Conservation (phyloP, 352 stramenopile genomes). For the Globisporangium sylvaticum region DNA sequence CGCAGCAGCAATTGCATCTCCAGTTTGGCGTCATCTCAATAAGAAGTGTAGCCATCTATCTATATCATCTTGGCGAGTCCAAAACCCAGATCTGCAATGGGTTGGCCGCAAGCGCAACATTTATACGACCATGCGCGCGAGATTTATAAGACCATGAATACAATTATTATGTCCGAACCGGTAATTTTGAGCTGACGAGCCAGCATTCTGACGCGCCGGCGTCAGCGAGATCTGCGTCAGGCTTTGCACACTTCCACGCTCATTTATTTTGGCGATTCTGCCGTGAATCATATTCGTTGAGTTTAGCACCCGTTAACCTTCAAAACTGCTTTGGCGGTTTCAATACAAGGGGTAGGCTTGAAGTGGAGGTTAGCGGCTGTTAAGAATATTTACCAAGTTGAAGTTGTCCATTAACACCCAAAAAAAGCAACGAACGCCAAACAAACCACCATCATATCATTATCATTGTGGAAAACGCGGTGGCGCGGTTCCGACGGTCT, state of each 20-base stretch:
- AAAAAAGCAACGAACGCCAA: background rate
- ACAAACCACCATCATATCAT: too few relatives aligned
- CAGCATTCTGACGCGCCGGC: background rate
- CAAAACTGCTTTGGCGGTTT: background rate
- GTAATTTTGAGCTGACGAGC: too few relatives aligned
- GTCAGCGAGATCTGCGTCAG: background rate
- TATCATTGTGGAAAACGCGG: background rate
- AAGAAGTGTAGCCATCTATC: background rate
- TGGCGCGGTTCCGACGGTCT: background rate
- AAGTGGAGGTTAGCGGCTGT: background rate
- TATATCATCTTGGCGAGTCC: too few relatives aligned
- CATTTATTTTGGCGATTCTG: background rate
- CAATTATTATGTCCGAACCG: too few relatives aligned
- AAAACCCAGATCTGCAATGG: too few relatives aligned
- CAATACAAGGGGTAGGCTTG: background rate
- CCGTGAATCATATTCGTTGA: background rate
- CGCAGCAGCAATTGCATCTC: background rate
- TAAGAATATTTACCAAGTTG: conserved; percentile 5
- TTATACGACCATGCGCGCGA: too few relatives aligned
- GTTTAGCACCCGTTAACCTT: conserved; percentile 18
- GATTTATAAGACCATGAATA: too few relatives aligned
- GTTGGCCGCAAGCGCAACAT: too few relatives aligned
- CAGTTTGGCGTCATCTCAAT: background rate
- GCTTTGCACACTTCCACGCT: background rate
- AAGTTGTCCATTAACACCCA: conserved; percentile 17